A percentile compares a stretch with the other conserved stretches of the same genome.
Evolutionary conservation across 2,329 filamentous ascomycete species (phyloP).

Genomic region (Zasmidium angulare): DNA sequence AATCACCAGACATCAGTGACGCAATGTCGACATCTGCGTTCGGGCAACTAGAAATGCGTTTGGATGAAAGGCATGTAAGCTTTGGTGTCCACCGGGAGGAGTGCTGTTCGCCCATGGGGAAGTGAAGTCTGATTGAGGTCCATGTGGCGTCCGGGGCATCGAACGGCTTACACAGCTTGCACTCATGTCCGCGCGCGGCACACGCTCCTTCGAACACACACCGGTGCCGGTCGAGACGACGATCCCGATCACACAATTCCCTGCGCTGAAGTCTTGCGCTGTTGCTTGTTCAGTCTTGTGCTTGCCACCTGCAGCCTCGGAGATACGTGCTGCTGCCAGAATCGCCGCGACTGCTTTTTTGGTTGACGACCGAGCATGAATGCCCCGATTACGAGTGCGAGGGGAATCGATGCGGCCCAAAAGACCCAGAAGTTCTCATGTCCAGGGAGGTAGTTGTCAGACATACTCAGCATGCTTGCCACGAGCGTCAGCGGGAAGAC

Average conservation of each 20-base stretch:
- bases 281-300: neutral
- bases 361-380: constrained; percentile 1
- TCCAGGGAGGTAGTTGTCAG: constrained; percentile 21
- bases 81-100: neutral
- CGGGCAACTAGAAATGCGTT: neutral
- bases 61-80: neutral
- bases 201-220: neutral
- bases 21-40: neutral
- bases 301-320: neutral
- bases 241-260: neutral
- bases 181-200: neutral
- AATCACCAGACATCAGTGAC: constrained; percentile 4
- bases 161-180: neutral
- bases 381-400: constrained; percentile 12
- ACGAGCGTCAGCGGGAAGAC: constrained; percentile 19
- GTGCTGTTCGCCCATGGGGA: neutral
- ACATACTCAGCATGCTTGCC: constrained; percentile 18
- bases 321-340: neutral
- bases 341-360: neutral
- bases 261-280: neutral
- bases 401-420: constrained; percentile 24
- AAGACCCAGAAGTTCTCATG: constrained; percentile 24
- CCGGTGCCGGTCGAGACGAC: neutral
- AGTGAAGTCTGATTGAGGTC: neutral
- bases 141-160: neutral